A percentile compares a stretch with the other conserved stretches of the same genome.
Evolutionary conservation across 2,329 filamentous ascomycete genomes (phyloP).

Genomic region (Trichoderma sp.): DNA sequence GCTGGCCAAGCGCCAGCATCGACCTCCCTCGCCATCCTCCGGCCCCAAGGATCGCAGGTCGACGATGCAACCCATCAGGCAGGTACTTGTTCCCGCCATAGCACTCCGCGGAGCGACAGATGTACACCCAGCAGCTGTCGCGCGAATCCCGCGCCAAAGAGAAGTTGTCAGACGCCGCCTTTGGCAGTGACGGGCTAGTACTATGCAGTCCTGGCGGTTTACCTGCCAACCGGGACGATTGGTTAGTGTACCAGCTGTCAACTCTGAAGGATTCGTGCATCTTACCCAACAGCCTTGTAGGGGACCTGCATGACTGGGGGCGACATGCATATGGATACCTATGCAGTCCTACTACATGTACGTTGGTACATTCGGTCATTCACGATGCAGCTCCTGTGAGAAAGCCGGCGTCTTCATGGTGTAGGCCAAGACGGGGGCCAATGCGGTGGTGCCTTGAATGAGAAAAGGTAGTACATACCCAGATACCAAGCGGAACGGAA

Average conservation of each 20-base stretch:
- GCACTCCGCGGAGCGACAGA: background rate
- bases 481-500: background rate
- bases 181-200: background rate
- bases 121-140: background rate
- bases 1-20: background rate
- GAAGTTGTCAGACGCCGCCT: background rate
- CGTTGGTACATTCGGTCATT: background rate
- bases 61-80: background rate
- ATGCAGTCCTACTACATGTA: background rate
- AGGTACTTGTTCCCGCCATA: background rate
- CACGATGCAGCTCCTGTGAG: background rate
- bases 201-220: background rate
- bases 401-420: background rate
- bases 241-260: background rate
- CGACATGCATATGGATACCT: background rate
- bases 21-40: background rate
- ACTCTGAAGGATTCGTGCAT: background rate
- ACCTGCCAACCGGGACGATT: background rate
- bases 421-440: background rate
- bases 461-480: no score
- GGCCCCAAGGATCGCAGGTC: background rate
- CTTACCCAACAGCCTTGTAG: background rate
- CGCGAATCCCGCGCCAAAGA: background rate
- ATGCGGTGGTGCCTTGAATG: background rate
- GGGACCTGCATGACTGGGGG: constrained; percentile 23